A percentile compares a stretch with the other conserved stretches of the same genome.
Conservation (phyloP, 805 yeast genomes). For the Priceomyces castillae region DNA sequence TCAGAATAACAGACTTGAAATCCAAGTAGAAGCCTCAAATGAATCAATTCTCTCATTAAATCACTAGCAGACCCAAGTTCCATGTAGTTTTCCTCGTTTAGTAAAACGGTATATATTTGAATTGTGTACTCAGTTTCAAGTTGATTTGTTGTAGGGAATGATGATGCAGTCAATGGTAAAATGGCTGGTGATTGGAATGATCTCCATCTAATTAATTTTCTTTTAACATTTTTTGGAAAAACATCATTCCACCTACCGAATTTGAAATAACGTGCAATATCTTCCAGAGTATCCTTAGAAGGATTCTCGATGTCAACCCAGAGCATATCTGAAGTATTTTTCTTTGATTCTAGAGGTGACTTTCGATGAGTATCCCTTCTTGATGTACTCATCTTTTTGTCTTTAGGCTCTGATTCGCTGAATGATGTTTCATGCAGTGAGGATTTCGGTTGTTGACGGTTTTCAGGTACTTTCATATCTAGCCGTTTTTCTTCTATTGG, state of each 20-base stretch:
- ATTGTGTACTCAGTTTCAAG: slow-evolving; percentile 72
- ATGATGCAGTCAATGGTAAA: slow-evolving; percentile 74
- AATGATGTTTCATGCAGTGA: background rate
- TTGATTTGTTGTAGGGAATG: slow-evolving; percentile 70
- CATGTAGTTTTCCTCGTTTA: slow-evolving; percentile 56
- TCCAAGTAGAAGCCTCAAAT: slow-evolving; percentile 77
- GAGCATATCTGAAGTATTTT: slow-evolving; percentile 13
- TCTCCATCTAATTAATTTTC: slow-evolving; percentile 83
- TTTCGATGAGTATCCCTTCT: slow-evolving; percentile 3
- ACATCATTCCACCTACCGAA: slow-evolving; percentile 91
- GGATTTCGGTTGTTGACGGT: background rate
- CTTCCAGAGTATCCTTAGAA: slow-evolving; percentile 59
- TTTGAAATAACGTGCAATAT: slow-evolving; percentile 53
- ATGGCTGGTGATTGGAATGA: slow-evolving; percentile 93
- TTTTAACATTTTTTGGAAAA: slow-evolving; percentile 67
- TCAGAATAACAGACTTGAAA: slow-evolving; percentile 86
- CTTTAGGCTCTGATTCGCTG: background rate
- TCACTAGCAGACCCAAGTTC: slow-evolving; percentile 52
- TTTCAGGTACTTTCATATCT: background rate
- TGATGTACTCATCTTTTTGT: background rate
- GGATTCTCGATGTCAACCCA: slow-evolving; percentile 59
- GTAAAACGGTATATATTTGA: slow-evolving; percentile 75
- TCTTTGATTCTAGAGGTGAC: slow-evolving; percentile 8
- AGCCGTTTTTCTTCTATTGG: background rate
- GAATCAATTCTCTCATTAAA: slow-evolving; percentile 82